These are phyloP conservation scores for Phytophthora constricta DNA, from an alignment of 352 stramenopile genomes.

Conservation along the genomic window DNA sequence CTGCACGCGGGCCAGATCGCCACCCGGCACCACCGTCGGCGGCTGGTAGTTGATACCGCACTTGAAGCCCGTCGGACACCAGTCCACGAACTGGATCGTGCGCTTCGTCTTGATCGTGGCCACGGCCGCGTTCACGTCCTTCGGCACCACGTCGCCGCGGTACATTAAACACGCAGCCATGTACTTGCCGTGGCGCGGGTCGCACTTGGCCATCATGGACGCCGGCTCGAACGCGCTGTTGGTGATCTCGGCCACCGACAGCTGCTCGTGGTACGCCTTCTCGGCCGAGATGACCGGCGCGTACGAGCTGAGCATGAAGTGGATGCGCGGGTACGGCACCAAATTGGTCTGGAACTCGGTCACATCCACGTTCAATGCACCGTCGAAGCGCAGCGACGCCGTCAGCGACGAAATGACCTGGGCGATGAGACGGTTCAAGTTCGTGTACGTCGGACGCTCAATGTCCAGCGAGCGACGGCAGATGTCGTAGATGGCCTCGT, in stretches of 20 bases:
- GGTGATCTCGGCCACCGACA: conserved; percentile 97
- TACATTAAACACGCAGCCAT: conserved; percentile 99
- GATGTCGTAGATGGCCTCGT: conserved; percentile 41
- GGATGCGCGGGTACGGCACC: conserved; percentile 96
- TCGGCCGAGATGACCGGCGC: conserved; percentile 84
- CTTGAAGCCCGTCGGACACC: conserved; percentile 98
- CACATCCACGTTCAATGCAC: conserved; percentile 96
- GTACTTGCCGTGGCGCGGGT: conserved; percentile 96
- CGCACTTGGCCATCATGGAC: conserved; percentile 89
- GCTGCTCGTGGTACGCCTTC: conserved; percentile 92
- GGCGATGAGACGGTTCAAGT: conserved; percentile 96
- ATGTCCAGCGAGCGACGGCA: conserved; percentile 74
- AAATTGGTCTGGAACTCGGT: conserved; percentile 98
- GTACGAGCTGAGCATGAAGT: conserved; percentile 98
- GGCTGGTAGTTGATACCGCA: conserved; percentile 51
- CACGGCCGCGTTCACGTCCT: conserved; percentile 95
- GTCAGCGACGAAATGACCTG: conserved; percentile 96
- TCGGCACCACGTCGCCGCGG: conserved; percentile 94
- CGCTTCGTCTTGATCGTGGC: conserved; percentile 98
- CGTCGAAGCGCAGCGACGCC: conserved; percentile 59
- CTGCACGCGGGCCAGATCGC: conserved; percentile 95
- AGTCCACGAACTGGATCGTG: conserved; percentile 99
- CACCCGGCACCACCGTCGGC: conserved; percentile 89
- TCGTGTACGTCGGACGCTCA: conserved; percentile 95
- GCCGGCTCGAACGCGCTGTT: conserved; percentile 96